Evolutionary conservation across 1,284 basidiomycete genomes (phyloP).

Genomic region (Phenoliferia sp.): DNA sequence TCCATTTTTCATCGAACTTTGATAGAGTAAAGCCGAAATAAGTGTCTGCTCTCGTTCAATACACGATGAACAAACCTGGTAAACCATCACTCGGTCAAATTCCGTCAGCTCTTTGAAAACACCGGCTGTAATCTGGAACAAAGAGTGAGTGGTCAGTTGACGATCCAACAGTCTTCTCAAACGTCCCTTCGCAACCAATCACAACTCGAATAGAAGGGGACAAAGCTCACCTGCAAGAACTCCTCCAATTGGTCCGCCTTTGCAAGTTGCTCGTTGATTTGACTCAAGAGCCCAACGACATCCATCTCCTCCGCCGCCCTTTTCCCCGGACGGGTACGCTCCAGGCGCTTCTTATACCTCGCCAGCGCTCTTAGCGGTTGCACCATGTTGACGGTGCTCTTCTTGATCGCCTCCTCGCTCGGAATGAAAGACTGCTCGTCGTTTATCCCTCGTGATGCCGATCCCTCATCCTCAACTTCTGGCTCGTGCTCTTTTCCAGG

Average conservation of each 20-base stretch:
- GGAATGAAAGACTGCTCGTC: conserved; percentile 8
- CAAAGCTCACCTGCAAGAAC: conserved; percentile 60
- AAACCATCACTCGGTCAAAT: conserved; percentile 82
- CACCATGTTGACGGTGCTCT: conserved; percentile 69
- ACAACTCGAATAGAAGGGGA: conserved; percentile 44
- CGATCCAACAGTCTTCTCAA: too few relatives aligned
- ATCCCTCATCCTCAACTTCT: conserved; percentile 13
- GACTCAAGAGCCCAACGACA: conserved; percentile 70
- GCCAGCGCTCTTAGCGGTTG: conserved; percentile 71
- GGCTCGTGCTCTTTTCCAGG: conserved; percentile 15
- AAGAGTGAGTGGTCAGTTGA: too few relatives aligned
- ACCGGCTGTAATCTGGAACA: conserved; percentile 62
- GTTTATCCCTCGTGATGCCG: too few relatives aligned
- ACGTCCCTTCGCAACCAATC: background rate
- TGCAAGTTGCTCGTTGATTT: conserved; percentile 80
- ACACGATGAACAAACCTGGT: conserved; percentile 39
- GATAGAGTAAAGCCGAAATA: background rate
- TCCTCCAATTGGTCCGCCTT: conserved; percentile 62
- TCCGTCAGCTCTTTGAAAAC: conserved; percentile 76
- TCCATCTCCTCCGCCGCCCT: conserved; percentile 51
- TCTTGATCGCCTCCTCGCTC: conserved; percentile 39
- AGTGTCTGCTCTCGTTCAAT: background rate
- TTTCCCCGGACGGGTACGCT: background rate
- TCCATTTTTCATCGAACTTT: conserved; percentile 48
- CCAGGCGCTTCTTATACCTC: conserved; percentile 39